Base-by-base conservation (phyloP, 305 asterid species). In the Fraxinus velutina region DNA sequence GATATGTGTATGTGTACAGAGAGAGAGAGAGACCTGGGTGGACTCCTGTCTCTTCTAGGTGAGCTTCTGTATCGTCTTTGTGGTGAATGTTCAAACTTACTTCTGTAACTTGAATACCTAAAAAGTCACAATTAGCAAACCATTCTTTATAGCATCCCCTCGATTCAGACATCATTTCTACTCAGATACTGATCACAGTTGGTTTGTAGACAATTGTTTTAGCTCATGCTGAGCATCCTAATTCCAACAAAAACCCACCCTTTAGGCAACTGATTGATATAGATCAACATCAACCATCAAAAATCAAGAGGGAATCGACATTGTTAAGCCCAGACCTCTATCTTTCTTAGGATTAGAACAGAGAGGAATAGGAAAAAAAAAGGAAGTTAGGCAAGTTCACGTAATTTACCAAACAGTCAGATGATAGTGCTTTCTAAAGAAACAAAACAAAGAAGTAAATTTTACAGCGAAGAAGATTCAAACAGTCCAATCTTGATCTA, bases 41-140 rank as follows among this genome's bases (percentile, higher is more conserved):
- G 97, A 85, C 90, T 93, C 88, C 97, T 89, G 87, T 89, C 95
- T 85, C 94, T 88, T 86, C 95, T 88, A 15, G 92, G 95, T 62
- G 97, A 87, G 73, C 88, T 89, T 77, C 93, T 81, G 88, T 88
- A 86, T 36, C 83, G 91, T 57, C 92, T 81, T 80, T 78, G 92
- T 62, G 97, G 94, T 64, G 98, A 88, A 73, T 89, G 91, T 12
- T 91, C 92, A 37, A 88, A 88, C 84, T 85, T 82, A 79, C 88
- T 70, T 80, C 97, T 88, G 90, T 91, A 87, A 88, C 88, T 89
- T 84, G 91, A 70, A 86, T 90, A 86, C 91, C 97, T 90, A 55
- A 74, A 57, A 84, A 81, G 68, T 8, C 77, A 78, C 73, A 30
- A 60, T 36, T 22, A 79, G 50, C 22, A 73, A 5, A 22, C 7